Conservation (phyloP, 371 early-diverging fungal genomes). For the Mucor ambiguus region DNA sequence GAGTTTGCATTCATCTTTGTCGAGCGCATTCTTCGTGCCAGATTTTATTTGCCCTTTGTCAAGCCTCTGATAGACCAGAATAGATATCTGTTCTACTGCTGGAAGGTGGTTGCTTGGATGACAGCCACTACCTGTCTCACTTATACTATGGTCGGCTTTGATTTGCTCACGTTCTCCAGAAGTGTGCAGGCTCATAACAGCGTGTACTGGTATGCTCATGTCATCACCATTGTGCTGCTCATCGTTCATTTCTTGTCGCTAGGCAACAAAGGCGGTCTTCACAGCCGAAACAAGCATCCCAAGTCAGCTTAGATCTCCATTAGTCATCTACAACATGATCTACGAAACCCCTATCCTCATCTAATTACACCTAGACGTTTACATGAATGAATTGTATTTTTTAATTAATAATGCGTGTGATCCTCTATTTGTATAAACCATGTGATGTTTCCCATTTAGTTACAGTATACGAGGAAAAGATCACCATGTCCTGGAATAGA, state of each 20-base stretch:
- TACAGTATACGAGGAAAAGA: background rate
- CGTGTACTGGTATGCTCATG: constrained; percentile 41
- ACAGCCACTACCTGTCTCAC: constrained; percentile 21
- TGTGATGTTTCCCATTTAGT: background rate
- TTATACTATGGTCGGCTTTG: constrained; percentile 43
- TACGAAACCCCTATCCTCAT: background rate
- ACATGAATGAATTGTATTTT: background rate
- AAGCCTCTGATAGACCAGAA: constrained; percentile 25
- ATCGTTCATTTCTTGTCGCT: background rate
- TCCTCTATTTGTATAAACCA: background rate
- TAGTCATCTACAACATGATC: background rate
- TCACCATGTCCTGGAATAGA: too few species aligned
- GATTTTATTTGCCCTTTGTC: constrained; percentile 3
- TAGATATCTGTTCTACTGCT: constrained; percentile 7
- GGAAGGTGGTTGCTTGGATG: constrained; percentile 35
- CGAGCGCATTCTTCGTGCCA: constrained; percentile 12
- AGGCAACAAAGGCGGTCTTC: background rate
- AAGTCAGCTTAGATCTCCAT: background rate
- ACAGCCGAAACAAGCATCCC: background rate
- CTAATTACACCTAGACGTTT: background rate
- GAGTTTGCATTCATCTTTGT: constrained; percentile 57
- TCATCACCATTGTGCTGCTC: constrained; percentile 19
- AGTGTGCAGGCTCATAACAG: constrained; percentile 34
- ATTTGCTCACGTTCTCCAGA: constrained; percentile 33
- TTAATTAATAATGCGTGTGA: background rate